Conservation (phyloP, 2,329 filamentous ascomycete genomes). For the Chrysoporthe puriensis region DNA sequence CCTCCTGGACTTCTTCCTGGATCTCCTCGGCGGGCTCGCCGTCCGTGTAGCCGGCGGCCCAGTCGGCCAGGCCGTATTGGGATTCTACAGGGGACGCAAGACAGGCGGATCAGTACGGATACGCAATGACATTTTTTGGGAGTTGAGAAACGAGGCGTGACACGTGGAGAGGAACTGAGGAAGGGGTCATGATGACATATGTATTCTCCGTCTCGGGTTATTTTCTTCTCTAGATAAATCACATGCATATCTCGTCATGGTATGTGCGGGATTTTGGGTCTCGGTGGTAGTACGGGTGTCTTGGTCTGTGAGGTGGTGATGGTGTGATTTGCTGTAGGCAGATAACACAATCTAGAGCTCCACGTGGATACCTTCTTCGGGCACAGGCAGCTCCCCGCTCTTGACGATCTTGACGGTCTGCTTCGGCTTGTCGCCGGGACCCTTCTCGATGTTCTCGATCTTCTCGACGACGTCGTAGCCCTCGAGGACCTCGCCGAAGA, state of each 20-base stretch:
- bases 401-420: constrained; percentile 76
- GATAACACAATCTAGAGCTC: constrained; percentile 65
- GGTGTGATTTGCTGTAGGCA: constrained; percentile 4
- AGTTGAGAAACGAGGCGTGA: constrained; percentile 23
- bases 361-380: constrained; percentile 89
- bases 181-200: constrained; percentile 15
- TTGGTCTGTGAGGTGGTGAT: constrained; percentile 42
- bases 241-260: constrained; percentile 18
- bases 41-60: constrained; percentile 41
- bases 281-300: constrained; percentile 4
- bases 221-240: constrained; percentile 13
- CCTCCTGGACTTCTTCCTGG: constrained; percentile 27
- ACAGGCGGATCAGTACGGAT: constrained; percentile 38
- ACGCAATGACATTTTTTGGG: constrained; percentile 20
- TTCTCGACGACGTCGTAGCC: constrained; percentile 79
- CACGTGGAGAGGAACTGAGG: background rate
- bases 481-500: constrained; percentile 87
- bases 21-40: constrained; percentile 35
- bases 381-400: constrained; percentile 82
- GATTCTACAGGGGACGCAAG: constrained; percentile 37
- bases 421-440: constrained; percentile 68
- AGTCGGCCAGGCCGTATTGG: constrained; percentile 42
- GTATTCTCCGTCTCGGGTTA: constrained; percentile 8
- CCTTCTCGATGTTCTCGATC: constrained; percentile 74
- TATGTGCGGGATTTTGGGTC: constrained; percentile 15